Evolutionary conservation across 78 protist species (phyloP).

Genomic region (Creolimax fragrantissima): DNA sequence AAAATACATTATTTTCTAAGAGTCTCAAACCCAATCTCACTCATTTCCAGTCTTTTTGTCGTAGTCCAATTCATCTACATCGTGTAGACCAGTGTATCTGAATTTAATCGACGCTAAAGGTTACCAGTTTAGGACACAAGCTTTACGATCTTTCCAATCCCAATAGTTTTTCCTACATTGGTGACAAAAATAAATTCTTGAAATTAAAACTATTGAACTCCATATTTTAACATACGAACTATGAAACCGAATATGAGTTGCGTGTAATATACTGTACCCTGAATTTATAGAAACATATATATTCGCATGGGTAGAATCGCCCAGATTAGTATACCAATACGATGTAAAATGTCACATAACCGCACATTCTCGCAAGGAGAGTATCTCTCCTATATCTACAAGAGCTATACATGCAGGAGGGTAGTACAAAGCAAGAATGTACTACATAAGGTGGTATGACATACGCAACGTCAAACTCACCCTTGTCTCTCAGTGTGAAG

Average conservation of each 20-base stretch:
- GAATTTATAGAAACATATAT: background rate
- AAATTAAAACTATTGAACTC: background rate
- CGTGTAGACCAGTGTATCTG: too few species aligned
- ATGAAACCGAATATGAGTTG: background rate
- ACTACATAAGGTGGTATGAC: background rate
- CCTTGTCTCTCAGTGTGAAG: slow-evolving; percentile 88
- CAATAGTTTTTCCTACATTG: background rate
- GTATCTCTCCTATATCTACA: too few species aligned
- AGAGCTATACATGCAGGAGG: background rate
- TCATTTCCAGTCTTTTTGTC: too few species aligned
- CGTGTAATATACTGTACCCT: background rate
- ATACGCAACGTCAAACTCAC: slow-evolving; percentile 3
- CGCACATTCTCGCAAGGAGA: background rate
- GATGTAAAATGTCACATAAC: background rate
- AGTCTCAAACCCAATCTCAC: too few species aligned
- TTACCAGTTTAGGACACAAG: background rate
- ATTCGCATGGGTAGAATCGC: background rate
- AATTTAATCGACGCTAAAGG: too few species aligned
- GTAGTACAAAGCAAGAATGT: background rate
- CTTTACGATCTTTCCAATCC: slow-evolving; percentile 28
- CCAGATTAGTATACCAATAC: background rate
- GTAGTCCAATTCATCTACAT: too few species aligned
- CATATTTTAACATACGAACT: background rate
- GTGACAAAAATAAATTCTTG: background rate
- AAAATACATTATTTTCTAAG: too few species aligned